phyloP scores from a whole-genome alignment of 768 basidiomycete species.

The Agaricus sinodeliciosus region DNA sequence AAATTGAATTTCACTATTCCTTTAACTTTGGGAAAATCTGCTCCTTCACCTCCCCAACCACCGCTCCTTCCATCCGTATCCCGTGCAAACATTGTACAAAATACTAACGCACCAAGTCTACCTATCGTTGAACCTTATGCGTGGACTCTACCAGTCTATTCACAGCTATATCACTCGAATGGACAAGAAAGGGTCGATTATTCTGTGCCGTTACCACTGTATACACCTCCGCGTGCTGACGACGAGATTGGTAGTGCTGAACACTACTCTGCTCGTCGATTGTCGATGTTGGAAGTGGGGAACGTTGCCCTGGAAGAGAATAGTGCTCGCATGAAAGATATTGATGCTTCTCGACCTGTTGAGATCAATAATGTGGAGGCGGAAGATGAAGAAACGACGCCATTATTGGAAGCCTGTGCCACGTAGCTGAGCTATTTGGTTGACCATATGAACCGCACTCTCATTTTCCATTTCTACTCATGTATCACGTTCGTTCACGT shows the following conservation, averaged over 20 bases:
- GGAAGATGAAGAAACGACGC: conserved; percentile 6
- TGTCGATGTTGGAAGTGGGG: neutral
- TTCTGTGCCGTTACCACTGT: conserved; percentile 56
- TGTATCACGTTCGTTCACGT: neutral
- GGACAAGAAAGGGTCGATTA: conserved; percentile 70
- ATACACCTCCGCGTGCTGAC: conserved; percentile 35
- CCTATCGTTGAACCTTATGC: conserved; percentile 15
- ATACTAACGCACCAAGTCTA: conserved; percentile 8
- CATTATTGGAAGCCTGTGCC: neutral
- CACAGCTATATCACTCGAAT: conserved; percentile 68
- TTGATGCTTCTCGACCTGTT: neutral
- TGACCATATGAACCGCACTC: neutral
- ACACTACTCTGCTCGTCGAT: neutral
- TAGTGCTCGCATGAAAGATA: neutral
- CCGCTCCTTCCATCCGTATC: conserved; percentile 3
- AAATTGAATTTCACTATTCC: conserved; percentile 42
- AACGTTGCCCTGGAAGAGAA: neutral
- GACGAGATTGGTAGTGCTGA: neutral
- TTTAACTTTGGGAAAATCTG: conserved; percentile 39
- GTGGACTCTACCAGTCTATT: conserved; percentile 60
- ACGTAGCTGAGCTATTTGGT: neutral
- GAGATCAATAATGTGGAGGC: neutral
- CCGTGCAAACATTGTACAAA: neutral
- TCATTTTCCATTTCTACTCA: neutral
- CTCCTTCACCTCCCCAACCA: conserved; percentile 23